Evolutionary conservation across 1,139 yeast genomes (phyloP), one percentile per base, ranked within the genome.

Genomic region (Eremothecium coryli): DNA sequence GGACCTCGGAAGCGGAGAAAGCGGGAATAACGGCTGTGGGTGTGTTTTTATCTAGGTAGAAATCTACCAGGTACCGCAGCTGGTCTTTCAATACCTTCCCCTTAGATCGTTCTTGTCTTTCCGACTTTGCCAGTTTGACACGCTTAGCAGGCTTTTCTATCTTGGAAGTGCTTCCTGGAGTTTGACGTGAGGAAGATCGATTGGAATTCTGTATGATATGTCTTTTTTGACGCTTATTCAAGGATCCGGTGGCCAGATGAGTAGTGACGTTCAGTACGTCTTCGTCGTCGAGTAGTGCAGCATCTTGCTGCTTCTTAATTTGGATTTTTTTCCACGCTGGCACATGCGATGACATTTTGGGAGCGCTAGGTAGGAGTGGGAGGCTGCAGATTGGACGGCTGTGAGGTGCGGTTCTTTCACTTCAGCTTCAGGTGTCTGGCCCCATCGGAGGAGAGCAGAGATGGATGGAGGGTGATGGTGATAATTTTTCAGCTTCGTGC

Each of bases 241-340:
- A 51, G 13, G 60, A 62, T 4, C 68, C 70, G 8, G 68, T 60
- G 15, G 75, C 77, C 26, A 65, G 44, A 48, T 66, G 68, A 3
- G 65, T 54, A 0, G 65, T 52, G n/a, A 62, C 53, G 20, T 61
- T 58, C 16, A 62, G 45, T 5, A 66, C 64, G 35, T 62, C 65
- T 17, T 45, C 50, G 7, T 49, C 50, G 11, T 48, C 38, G n/a
- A 10, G 15, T 11, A n/a, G 22, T 11, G 7, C 13, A 7, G 10
- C 13, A 5, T 14, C 12, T 12, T 17, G 20, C 20, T 14, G 20
- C 17, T 45, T 41, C 48, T 73, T 71, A 25, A 85, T 70, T 24
- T 94, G 95, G 18, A 82, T 70, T 51, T 77, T 70, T 57, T 86
- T 85, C 97, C 97, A 86, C 1, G 96, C 96, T 27, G 97, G 96